phyloP scores from a whole-genome alignment of 164 flowering plant genomes.

The Aristolochia contorta region DNA sequence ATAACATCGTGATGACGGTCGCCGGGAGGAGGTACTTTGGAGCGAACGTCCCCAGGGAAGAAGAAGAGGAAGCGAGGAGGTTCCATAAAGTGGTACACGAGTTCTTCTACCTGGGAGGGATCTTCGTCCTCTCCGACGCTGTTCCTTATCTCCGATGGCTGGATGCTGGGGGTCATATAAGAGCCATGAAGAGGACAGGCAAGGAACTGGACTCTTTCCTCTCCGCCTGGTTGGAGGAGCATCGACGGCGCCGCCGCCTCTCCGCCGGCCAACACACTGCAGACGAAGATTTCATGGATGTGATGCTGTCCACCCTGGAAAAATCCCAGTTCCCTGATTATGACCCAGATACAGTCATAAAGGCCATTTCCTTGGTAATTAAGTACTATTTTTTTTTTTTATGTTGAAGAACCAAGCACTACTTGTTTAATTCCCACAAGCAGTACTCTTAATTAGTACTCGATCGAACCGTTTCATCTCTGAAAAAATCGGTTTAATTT shows the following conservation, averaged over 20 bases:
- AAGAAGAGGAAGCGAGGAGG: not conserved
- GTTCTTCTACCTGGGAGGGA: not conserved
- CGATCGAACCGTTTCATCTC: too few species aligned
- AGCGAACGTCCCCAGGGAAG: not conserved
- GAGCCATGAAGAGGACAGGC: not conserved
- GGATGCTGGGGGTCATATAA: constrained; percentile 2
- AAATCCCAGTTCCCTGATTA: constrained; percentile 1
- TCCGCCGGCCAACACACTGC: not conserved
- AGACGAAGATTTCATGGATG: constrained; percentile 7
- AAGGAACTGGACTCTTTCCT: constrained; percentile 1
- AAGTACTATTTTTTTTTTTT: too few species aligned
- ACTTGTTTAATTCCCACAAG: too few species aligned
- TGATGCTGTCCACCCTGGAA: constrained; percentile 6
- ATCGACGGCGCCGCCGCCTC: not conserved
- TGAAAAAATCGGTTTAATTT: too few species aligned
- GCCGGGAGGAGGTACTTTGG: constrained; percentile 1
- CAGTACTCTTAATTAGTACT: too few species aligned
- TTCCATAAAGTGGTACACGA: not conserved
- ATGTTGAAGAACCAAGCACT: too few species aligned
- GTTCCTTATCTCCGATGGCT: constrained; percentile 5
- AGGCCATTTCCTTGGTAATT: constrained; percentile 7
- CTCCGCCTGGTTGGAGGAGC: constrained; percentile 7
- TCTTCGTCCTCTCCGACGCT: not conserved
- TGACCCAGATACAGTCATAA: constrained; percentile 6
- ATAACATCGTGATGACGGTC: not conserved